Evolutionary conservation across 306 rosid species (phyloP).

Genomic region (Casuarina equisetifolia): DNA sequence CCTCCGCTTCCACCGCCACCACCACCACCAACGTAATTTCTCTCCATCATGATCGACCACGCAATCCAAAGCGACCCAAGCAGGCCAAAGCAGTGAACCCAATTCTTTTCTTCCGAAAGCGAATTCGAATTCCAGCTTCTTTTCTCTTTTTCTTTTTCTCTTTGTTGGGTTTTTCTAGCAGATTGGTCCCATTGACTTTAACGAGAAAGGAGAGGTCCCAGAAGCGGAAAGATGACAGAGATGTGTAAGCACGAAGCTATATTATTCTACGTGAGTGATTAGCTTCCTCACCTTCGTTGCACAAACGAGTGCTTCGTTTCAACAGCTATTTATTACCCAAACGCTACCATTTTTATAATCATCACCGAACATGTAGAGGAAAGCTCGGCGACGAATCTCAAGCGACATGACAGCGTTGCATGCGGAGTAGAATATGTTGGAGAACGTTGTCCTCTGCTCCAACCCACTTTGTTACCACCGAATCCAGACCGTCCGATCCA

Average conservation of each 20-base stretch:
- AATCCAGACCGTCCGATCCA: too few species aligned
- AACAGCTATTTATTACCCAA: not conserved
- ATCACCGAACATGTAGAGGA: conserved; percentile 44
- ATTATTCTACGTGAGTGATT: not conserved
- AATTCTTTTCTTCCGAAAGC: not conserved
- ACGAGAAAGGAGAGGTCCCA: conserved; percentile 9
- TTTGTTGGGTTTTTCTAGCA: not conserved
- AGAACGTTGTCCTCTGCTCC: not conserved
- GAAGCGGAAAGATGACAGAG: not conserved
- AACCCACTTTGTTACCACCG: not conserved
- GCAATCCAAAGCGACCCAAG: not conserved
- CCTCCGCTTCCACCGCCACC: conserved; percentile 13
- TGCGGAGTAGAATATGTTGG: not conserved
- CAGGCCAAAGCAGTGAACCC: not conserved
- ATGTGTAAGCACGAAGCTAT: not conserved
- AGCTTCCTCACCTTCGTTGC: too few species aligned
- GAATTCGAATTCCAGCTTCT: conserved; percentile 24
- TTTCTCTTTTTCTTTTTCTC: conserved; percentile 19
- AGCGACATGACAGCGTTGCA: conserved; percentile 16
- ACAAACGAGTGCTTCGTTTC: conserved; percentile 26
- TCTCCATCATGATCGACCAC: conserved; percentile 39
- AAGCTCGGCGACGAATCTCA: conserved; percentile 64
- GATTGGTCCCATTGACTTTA: conserved; percentile 20
- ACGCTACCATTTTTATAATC: not conserved
- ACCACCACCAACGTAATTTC: conserved; percentile 22